Percentiles rank a stretch among this genome's conserved stretches.
phyloP scores from a whole-genome alignment of 108 stramenopile genomes.

The Nannochloropsis gaditana region DNA sequence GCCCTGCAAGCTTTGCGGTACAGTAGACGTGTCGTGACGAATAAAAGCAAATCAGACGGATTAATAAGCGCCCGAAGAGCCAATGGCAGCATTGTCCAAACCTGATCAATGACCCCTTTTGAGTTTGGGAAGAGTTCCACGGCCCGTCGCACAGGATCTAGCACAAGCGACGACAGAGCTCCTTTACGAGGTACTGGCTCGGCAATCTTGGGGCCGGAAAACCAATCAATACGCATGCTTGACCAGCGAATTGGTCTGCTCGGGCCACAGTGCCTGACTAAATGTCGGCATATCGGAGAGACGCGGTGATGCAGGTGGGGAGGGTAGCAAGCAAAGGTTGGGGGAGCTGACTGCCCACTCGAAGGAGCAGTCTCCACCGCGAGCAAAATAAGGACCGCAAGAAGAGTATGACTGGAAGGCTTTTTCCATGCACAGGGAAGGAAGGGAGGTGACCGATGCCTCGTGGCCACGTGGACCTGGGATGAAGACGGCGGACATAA shows the following conservation, averaged over 20 bases:
- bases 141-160: background rate
- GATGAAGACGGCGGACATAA: too few species aligned
- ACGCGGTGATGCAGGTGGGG: too few species aligned
- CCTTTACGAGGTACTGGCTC: background rate
- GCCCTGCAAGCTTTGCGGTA: conserved; percentile 11
- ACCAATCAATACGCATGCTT: background rate
- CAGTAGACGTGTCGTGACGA: background rate
- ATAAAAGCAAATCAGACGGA: background rate
- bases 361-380: too few species aligned
- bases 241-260: background rate
- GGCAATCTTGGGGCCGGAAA: background rate
- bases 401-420: too few species aligned
- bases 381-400: too few species aligned
- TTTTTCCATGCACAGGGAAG: too few species aligned
- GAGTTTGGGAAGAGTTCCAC: background rate
- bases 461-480: too few species aligned
- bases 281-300: too few species aligned
- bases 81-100: background rate
- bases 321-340: too few species aligned
- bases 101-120: background rate
- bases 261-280: too few species aligned
- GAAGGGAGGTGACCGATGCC: too few species aligned
- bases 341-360: too few species aligned
- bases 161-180: background rate
- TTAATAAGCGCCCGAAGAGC: conserved; percentile 13